Percentiles rank a stretch among this genome's conserved stretches.
Evolutionary conservation across 1,284 basidiomycete genomes (phyloP).

Genomic region (Cystobasidium pallidum): DNA sequence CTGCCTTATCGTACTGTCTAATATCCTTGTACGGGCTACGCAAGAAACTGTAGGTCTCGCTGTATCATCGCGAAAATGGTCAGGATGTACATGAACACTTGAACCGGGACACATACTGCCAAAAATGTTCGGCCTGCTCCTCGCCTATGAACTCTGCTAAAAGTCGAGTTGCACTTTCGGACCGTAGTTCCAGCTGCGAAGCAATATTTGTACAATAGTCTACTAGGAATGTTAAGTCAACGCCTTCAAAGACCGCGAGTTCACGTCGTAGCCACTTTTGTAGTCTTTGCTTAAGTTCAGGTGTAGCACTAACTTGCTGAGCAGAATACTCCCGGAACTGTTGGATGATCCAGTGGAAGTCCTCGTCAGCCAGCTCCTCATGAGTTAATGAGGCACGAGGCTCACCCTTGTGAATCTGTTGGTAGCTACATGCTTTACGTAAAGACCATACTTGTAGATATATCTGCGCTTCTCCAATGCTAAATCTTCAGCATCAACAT

Average conservation of each 20-base stretch:
- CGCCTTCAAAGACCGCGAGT: conserved; percentile 52
- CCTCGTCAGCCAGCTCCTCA: not conserved
- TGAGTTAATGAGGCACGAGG: not conserved
- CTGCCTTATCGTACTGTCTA: conserved; percentile 41
- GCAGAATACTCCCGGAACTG: conserved; percentile 51
- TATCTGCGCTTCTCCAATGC: conserved; percentile 51
- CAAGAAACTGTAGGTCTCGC: conserved; percentile 39
- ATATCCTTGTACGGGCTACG: conserved; percentile 40
- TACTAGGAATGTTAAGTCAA: conserved; percentile 55
- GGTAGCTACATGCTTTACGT: conserved; percentile 54
- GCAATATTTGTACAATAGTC: conserved; percentile 53
- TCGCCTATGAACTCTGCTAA: conserved; percentile 54
- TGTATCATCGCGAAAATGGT: not conserved
- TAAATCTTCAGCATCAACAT: conserved; percentile 47
- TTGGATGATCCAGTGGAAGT: not conserved
- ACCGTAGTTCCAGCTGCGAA: conserved; percentile 52
- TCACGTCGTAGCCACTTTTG: conserved; percentile 54
- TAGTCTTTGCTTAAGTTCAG: conserved; percentile 48
- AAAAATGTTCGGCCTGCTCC: conserved; percentile 52
- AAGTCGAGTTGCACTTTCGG: conserved; percentile 51
- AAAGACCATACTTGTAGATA: conserved; percentile 52
- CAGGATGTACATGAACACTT: not conserved
- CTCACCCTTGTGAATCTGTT: conserved; percentile 51
- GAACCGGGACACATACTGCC: conserved; percentile 19
- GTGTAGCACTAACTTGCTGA: conserved; percentile 45